Base-by-base conservation (phyloP, 176 grass and related monocot genomes). In the Olyra latifolia region DNA sequence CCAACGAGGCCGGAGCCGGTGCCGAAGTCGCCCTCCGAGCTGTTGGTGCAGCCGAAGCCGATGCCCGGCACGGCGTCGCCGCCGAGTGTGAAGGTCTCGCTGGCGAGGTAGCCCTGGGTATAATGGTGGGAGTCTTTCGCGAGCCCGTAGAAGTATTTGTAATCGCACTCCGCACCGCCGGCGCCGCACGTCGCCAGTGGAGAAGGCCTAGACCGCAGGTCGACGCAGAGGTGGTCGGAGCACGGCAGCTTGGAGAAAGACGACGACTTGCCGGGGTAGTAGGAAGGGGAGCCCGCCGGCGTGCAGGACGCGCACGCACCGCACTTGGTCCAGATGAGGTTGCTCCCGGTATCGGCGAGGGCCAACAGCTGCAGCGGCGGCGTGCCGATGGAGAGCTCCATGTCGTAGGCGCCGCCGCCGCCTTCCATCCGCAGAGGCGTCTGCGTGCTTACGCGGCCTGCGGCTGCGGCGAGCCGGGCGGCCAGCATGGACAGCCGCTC, bases 311-410 rank as follows among this genome's bases (percentile, higher is more conserved):
- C 0, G 63, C 42, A 71, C 1, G 39, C 10, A 9, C 67, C 67
- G 80, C 80, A 81, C 19, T 71, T 81, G 66, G 41, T 62, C 57
- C 74, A 62, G 24, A 62, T 8, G 16, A 62, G 57, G 42, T 62
- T 43, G 74, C 57, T 77, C 2, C 57, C 74, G 42, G 57, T 77
- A 57, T 62, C 74, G 74, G 62, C 35, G 12, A 76, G 23, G 7
- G 61, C 62, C 62, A 11, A 16, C 1, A 71, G 17, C 25, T 47
- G 57, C 66, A 15, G 39, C 0, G 66, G 78, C 6, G 78, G 66
- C 1, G 78, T 71, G 64, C 78, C 78, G 24, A 59, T 45, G 52
- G 65, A 45, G 78, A 80, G 1, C 23, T 44, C 39, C 64, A 58
- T 80, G 64, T 43, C 42, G 58, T 63, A 77, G 8, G 4, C 19